These are phyloP conservation scores for Chrysoporthe deuterocubensis DNA, from an alignment of 2,329 filamentous ascomycete species.

Conservation along the genomic window DNA sequence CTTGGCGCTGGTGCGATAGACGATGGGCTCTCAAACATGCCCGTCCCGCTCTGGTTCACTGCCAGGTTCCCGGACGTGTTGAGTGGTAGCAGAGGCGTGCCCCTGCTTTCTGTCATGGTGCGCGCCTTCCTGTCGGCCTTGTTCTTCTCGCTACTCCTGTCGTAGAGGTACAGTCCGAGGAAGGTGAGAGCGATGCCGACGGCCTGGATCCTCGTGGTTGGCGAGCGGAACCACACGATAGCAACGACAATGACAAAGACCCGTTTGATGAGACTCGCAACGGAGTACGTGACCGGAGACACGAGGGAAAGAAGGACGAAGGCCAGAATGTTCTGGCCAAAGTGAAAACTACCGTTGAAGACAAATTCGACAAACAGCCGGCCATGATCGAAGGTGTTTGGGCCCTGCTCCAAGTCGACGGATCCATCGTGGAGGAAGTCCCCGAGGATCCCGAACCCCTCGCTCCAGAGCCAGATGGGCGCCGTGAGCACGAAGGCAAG, in stretches of 20 bases:
- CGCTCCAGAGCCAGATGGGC: slow-evolving; percentile 92
- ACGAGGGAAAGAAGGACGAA: slow-evolving; percentile 92
- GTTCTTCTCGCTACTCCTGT: slow-evolving; percentile 85
- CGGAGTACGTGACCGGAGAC: slow-evolving; percentile 95
- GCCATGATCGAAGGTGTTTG: slow-evolving; percentile 76
- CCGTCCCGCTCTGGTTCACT: slow-evolving; percentile 36
- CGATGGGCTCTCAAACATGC: slow-evolving; percentile 44
- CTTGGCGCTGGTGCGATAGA: slow-evolving; percentile 20
- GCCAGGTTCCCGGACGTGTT: slow-evolving; percentile 48
- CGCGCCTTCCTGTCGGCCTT: slow-evolving; percentile 84
- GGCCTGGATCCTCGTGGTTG: slow-evolving; percentile 81
- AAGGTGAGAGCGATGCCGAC: slow-evolving; percentile 89
- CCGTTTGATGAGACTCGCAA: slow-evolving; percentile 93
- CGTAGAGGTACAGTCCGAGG: slow-evolving; percentile 91
- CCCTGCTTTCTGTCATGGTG: slow-evolving; percentile 59
- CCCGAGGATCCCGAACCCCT: slow-evolving; percentile 76
- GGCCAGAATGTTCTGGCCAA: slow-evolving; percentile 92
- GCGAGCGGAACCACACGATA: slow-evolving; percentile 93
- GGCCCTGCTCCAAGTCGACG: slow-evolving; percentile 62
- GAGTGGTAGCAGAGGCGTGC: slow-evolving; percentile 69
- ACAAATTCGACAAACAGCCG: slow-evolving; percentile 81
- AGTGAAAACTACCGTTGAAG: slow-evolving; percentile 97
- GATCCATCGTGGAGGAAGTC: slow-evolving; percentile 84
- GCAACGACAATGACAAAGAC: slow-evolving; percentile 96
- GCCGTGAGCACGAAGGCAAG: slow-evolving; percentile 86